These are phyloP conservation scores for Histomonas meleagridis DNA, from an alignment of 208 protist species.

Conservation along the genomic window DNA sequence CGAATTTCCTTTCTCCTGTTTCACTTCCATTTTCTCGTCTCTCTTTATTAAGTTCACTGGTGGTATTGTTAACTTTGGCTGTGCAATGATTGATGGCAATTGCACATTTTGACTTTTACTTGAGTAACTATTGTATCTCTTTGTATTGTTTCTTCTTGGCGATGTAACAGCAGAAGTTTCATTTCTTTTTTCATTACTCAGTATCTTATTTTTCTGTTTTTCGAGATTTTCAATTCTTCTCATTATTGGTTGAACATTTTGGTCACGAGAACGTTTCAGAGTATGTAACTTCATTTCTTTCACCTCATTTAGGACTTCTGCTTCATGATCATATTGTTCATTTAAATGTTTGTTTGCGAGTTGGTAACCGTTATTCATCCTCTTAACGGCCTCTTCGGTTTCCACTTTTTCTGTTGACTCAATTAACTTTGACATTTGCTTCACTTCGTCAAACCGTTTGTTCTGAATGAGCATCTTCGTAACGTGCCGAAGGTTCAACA, in stretches of 20 bases:
- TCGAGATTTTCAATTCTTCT: neutral
- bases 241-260: neutral
- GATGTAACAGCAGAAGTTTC: neutral
- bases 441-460: neutral
- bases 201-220: neutral
- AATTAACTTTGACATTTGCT: neutral
- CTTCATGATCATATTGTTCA: conserved; percentile 17
- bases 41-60: neutral
- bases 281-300: neutral
- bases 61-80: neutral
- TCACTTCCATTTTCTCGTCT: no score
- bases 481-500: neutral
- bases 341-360: neutral
- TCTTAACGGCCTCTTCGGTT: neutral
- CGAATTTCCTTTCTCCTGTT: no score
- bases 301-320: neutral
- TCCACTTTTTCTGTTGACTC: neutral
- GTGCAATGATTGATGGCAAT: neutral
- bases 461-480: neutral
- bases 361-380: neutral
- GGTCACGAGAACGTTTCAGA: neutral
- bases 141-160: neutral
- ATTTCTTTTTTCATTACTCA: neutral
- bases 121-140: neutral
- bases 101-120: neutral